Evolutionary conservation across 2,329 filamentous ascomycete species (phyloP), one percentile per base, ranked within the genome.

Genomic region (Hymenoscyphus repandus): DNA sequence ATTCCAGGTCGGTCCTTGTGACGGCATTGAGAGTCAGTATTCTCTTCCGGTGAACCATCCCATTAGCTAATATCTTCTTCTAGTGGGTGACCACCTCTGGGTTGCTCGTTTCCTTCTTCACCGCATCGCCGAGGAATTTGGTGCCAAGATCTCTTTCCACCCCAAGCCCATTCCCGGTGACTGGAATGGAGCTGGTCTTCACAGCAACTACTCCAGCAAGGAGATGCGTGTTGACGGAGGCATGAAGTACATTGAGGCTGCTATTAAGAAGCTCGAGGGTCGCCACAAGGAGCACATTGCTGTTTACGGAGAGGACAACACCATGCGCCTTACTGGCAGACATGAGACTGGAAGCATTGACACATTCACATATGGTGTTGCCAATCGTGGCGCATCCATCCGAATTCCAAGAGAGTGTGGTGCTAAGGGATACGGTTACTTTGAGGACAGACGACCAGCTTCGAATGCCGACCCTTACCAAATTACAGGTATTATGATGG

Each of bases 31-130:
- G 69, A 87, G 85, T 88, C 72, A 74, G 82, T 56, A 37, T 44
- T 39, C 34, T 36, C 34, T 45, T 27, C 42, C 37, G 30, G 30
- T 43, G 45, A 15, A 13, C 31, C 46, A 9, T n/a, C 10, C 47
- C 17, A 41, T 43, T 39, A 17, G 36, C 62, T 66, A 62, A 68
- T 40, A 52, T 45, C 45, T 53, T 63, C 47, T 38, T 55, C 41
- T 61, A 85, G 85, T 97, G 79, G 93, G 93, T 71, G 93, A 99
- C 72, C 85, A 97, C 68, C 89, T 99, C 65, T 97, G 92, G 93
- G 78, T 96, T 66, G 88, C 88, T 59, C 86, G 89, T 60, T 95
- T 90, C 82, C 78, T 95, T 64, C 86, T 95, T 60, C 81, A 88
- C 79, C 88, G 91, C 61, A 88, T 97, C 54, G 88, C 92, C 48